Evolutionary conservation across 495 filamentous ascomycete species (phyloP).

Genomic region (Aspergillus cavernicola): DNA sequence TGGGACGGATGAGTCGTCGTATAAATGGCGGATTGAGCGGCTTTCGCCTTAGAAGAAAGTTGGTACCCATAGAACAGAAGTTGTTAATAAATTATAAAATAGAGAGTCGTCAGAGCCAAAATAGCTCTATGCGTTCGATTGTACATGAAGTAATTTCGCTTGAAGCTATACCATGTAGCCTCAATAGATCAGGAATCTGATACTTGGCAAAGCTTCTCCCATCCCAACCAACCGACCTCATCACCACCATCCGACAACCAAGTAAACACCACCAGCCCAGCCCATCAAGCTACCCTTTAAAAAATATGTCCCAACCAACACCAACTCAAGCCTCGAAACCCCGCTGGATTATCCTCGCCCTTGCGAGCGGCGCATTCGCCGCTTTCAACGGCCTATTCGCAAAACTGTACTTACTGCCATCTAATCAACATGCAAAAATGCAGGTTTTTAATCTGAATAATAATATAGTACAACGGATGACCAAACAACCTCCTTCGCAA

Average conservation of each 20-base stretch:
- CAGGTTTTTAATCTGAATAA: too few relatives aligned
- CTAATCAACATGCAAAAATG: too few relatives aligned
- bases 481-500: constrained; percentile 69
- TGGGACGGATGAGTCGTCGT: constrained; percentile 60
- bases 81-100: too few relatives aligned
- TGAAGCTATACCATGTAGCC: neutral
- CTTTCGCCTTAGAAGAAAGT: constrained; percentile 33
- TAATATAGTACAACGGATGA: constrained; percentile 85
- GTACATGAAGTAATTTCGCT: too few relatives aligned
- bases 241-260: neutral
- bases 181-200: neutral
- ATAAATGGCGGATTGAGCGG: constrained; percentile 36
- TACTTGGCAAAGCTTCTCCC: constrained; percentile 6
- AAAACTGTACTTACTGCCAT: constrained; percentile 61
- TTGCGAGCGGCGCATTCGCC: constrained; percentile 84
- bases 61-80: neutral
- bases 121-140: too few relatives aligned
- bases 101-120: too few relatives aligned
- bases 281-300: neutral
- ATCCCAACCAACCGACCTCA: neutral
- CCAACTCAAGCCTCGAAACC: constrained; percentile 15
- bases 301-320: constrained; percentile 1
- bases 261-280: neutral
- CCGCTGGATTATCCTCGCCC: constrained; percentile 75
- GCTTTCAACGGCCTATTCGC: constrained; percentile 95